These are phyloP conservation scores for Saksenaea oblongispora DNA, from an alignment of 371 early-diverging fungal species.

Conservation along the genomic window DNA sequence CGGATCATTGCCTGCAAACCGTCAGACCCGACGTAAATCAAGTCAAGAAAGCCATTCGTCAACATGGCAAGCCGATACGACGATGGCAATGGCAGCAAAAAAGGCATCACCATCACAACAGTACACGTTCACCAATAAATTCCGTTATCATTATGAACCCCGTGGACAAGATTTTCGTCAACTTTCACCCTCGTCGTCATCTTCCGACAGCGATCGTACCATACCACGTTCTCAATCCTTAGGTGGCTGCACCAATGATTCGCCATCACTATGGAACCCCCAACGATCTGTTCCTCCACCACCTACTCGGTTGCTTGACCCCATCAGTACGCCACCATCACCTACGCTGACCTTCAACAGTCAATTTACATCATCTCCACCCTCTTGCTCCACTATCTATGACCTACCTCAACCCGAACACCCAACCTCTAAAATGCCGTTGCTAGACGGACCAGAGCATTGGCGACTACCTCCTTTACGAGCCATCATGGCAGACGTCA, in stretches of 20 bases:
- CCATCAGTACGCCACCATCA: neutral
- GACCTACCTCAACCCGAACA: neutral
- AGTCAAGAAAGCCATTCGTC: neutral
- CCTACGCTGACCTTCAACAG: neutral
- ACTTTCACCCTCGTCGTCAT: conserved; percentile 11
- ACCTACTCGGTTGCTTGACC: neutral
- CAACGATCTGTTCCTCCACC: neutral
- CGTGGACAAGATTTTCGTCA: conserved; percentile 7
- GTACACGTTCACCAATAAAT: neutral
- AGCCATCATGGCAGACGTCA: conserved; percentile 14
- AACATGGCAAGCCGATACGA: neutral
- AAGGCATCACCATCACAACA: no score
- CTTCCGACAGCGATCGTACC: conserved; percentile 9
- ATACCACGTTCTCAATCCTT: conserved; percentile 1
- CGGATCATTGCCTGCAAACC: neutral
- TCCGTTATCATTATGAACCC: neutral
- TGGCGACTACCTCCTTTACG: conserved; percentile 15
- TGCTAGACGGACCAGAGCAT: neutral
- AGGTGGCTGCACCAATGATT: conserved; percentile 1
- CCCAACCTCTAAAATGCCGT: neutral
- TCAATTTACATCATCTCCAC: conserved; percentile 11
- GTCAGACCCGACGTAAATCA: neutral
- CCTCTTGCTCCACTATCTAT: conserved; percentile 1
- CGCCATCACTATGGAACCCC: conserved; percentile 2
- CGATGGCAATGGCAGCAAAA: neutral